These are phyloP conservation scores for Aotearoamyces nothofagi DNA, from an alignment of 2,329 filamentous ascomycete genomes.

Conservation along the genomic window DNA sequence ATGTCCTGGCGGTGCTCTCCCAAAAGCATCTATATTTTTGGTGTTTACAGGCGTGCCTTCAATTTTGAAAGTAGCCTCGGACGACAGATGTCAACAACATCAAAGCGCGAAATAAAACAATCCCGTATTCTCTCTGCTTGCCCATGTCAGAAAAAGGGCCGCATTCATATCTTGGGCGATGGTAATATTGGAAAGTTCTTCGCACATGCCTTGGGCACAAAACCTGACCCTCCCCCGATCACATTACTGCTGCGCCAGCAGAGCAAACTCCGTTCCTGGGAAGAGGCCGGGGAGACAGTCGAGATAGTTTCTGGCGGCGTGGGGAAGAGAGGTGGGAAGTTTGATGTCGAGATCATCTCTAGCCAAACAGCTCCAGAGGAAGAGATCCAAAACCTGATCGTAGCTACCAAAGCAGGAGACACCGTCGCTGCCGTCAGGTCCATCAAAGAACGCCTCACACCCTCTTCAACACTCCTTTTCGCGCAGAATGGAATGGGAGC, in stretches of 20 bases:
- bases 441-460: conserved; percentile 50
- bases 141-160: neutral
- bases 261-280: conserved; percentile 28
- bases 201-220: conserved; percentile 44
- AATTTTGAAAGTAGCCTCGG: no score
- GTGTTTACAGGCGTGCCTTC: no score
- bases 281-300: conserved; percentile 27
- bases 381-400: conserved; percentile 53
- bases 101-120: no score
- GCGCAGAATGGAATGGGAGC: conserved; percentile 73
- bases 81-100: no score
- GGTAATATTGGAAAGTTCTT: conserved; percentile 50
- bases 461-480: conserved; percentile 57
- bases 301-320: conserved; percentile 28
- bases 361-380: conserved; percentile 14
- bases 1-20: no score
- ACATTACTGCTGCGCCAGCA: conserved; percentile 44
- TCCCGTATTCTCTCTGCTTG: no score
- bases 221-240: conserved; percentile 44
- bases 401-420: conserved; percentile 47
- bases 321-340: conserved; percentile 19
- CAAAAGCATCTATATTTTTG: no score
- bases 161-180: conserved; percentile 49
- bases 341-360: conserved; percentile 15
- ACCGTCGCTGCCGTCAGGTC: conserved; percentile 40